phyloP scores from a whole-genome alignment of 768 basidiomycete genomes.

The Pisolithus sp. region DNA sequence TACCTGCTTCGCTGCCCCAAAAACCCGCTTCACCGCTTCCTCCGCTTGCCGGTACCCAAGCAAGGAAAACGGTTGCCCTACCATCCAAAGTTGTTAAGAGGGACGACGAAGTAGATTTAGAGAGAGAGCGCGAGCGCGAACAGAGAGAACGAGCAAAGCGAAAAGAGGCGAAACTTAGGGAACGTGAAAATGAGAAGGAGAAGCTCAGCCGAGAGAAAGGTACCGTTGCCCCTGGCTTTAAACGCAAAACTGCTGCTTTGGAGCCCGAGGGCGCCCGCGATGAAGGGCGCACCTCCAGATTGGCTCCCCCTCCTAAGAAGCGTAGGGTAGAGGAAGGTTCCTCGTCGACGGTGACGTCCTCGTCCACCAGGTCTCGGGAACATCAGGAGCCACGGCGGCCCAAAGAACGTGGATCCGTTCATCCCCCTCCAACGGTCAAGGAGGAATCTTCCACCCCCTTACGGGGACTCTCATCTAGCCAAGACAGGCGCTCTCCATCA shows the following conservation, averaged over 20 bases:
- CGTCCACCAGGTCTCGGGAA: slow-evolving; percentile 17
- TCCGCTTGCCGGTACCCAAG: slow-evolving; percentile 19
- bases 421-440: slow-evolving; percentile 29
- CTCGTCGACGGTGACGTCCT: slow-evolving; percentile 7
- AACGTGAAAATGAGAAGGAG: slow-evolving; percentile 16
- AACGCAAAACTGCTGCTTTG: slow-evolving; percentile 34
- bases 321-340: slow-evolving; percentile 37
- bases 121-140: slow-evolving; percentile 16
- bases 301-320: slow-evolving; percentile 29
- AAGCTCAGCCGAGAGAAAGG: slow-evolving; percentile 16
- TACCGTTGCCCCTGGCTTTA: slow-evolving; percentile 17
- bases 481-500: slow-evolving; percentile 9
- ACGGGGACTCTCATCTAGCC: slow-evolving; percentile 9
- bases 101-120: slow-evolving; percentile 24
- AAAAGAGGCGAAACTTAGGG: slow-evolving; percentile 14
- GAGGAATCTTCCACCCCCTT: slow-evolving; percentile 30
- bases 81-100: slow-evolving; percentile 16
- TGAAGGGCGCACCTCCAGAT: slow-evolving; percentile 9
- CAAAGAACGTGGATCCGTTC: slow-evolving; percentile 32
- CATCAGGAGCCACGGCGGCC: slow-evolving; percentile 24
- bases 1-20: slow-evolving; percentile 26
- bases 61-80: slow-evolving; percentile 23
- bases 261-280: slow-evolving; percentile 28
- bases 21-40: slow-evolving; percentile 28
- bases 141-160: slow-evolving; percentile 23